Evolutionary conservation across 1,284 basidiomycete species (phyloP).

Genomic region (Earliella scabrosa): DNA sequence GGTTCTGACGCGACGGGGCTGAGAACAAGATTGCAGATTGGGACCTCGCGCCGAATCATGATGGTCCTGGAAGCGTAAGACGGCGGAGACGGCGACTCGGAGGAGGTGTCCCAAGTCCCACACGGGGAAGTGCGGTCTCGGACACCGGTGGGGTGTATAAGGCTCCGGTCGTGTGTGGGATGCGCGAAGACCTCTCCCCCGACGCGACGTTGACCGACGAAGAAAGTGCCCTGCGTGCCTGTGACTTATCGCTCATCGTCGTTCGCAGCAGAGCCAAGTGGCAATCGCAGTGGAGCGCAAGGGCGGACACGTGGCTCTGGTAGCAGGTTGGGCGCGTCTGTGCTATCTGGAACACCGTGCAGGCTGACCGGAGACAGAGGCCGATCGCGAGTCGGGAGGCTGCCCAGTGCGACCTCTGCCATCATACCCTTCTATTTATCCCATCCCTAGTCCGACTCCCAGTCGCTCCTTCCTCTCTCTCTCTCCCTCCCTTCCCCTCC

Average conservation of each 20-base stretch:
- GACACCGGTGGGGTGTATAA: neutral
- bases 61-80: neutral
- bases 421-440: slow-evolving; percentile 22
- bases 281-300: neutral
- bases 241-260: neutral
- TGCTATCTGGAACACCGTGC: slow-evolving; percentile 4
- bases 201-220: too few relatives aligned
- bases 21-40: neutral
- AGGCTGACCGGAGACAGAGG: slow-evolving; percentile 1
- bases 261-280: neutral
- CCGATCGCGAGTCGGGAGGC: slow-evolving; percentile 13
- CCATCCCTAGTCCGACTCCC: slow-evolving; percentile 14
- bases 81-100: neutral
- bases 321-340: neutral
- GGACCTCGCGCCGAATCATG: neutral
- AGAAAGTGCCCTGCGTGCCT: neutral
- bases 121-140: neutral
- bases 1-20: too few relatives aligned
- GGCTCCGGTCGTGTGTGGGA: too few relatives aligned
- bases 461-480: slow-evolving; percentile 12
- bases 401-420: slow-evolving; percentile 15
- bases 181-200: too few relatives aligned
- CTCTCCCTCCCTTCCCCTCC: slow-evolving; percentile 16
- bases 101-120: neutral
- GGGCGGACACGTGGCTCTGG: slow-evolving; percentile 5